Evolutionary conservation across 164 flowering plant genomes (phyloP), one percentile per base, ranked within the genome.

Genomic region (Annona cherimola): DNA sequence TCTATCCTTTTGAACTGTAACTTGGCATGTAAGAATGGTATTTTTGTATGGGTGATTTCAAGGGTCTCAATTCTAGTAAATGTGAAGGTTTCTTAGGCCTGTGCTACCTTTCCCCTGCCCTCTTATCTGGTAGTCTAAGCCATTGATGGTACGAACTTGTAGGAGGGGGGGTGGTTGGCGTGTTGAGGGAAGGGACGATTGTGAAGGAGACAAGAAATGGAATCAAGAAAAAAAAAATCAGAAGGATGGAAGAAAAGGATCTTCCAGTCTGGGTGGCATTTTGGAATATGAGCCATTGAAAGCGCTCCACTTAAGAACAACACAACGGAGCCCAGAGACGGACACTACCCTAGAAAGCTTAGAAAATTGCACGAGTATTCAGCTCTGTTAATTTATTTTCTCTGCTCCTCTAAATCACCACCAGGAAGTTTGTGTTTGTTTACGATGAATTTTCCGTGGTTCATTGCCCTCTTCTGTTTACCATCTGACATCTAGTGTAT

Each of bases 21-120:
- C 79, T 62, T 64, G 26, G 69, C 42, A 35, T 45, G 44, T 54
- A 46, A 68, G 72, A 45, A 65, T 66, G 42, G 73, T 26, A 67
- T 55, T 63, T n/a, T 42, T 1, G 20, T 41, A 12, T 62, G 44
- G 7, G 35, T 1, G 9, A 16, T 35, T 41, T 3, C 57, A 0
- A 6, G 14, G 16, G 1, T 11, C 14, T 50, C 2, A 50, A 16
- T 16, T 16, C 14, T 16, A 50, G 57, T 11, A 50, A 50, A 50
- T 5, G 57, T 50, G 57, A 16, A 50, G 8, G 8, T 50, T 50
- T 2, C 57, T 11, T 11, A 50, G 57, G 57, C 8, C 14, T 50
- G 1, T 14, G 2, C 6, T 9, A 8, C 1, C 57, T 11, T 50
- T 8, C 2, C 14, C 14, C 14, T 4, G 57, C 14, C 57, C 57